Evolutionary conservation across 78 protist genomes (phyloP).

Genomic region (Protostelium mycophagum): DNA sequence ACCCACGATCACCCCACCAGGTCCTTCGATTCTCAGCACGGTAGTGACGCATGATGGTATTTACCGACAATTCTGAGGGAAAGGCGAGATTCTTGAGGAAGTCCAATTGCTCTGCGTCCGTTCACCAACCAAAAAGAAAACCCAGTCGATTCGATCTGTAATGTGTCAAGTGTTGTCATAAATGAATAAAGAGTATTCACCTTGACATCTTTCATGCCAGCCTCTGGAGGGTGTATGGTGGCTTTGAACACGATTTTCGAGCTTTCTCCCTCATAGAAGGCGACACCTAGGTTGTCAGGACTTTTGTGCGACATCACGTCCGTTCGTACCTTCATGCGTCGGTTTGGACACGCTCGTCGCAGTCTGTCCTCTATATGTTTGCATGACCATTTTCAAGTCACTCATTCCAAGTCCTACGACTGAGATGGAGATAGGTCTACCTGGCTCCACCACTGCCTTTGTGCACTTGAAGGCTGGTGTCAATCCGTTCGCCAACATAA

Average conservation of each 20-base stretch:
- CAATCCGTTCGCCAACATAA: no score
- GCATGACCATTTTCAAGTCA: background rate
- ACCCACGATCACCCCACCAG: background rate
- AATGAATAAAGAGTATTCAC: background rate
- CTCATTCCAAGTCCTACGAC: background rate
- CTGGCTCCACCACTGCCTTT: background rate
- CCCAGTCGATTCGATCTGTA: background rate
- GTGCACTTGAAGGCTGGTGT: background rate
- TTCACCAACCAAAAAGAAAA: background rate
- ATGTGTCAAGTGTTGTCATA: background rate
- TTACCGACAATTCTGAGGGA: background rate
- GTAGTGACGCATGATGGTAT: background rate
- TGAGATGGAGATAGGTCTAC: background rate
- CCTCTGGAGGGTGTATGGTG: background rate
- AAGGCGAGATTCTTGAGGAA: background rate
- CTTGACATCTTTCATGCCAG: background rate
- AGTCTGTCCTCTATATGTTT: background rate
- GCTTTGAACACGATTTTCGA: background rate
- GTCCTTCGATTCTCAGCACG: background rate
- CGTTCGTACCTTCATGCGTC: background rate
- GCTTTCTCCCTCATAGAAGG: background rate
- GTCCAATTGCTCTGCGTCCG: background rate
- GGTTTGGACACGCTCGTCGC: background rate
- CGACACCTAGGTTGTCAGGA: background rate
- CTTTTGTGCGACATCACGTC: background rate